Base-by-base conservation (phyloP, 495 filamentous ascomycete genomes). In the Penicillium canariense region DNA sequence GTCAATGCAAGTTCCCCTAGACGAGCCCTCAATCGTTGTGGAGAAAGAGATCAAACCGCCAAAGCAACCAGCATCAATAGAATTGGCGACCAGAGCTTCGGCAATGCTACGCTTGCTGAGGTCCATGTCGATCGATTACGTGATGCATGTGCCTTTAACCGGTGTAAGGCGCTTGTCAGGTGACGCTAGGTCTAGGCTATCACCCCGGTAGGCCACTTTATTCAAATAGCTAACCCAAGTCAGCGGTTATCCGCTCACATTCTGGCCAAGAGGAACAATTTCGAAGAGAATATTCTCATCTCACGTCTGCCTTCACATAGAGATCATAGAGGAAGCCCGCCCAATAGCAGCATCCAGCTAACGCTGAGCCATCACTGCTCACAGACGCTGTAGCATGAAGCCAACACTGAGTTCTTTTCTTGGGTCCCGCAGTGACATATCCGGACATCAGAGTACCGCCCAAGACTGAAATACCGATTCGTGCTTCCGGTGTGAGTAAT, bases 271-370 rank as follows among this genome's bases (percentile, higher is more conserved):
- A 53, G n/a, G 39, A 52, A 44, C 0, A 14, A 34, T 15, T 30
- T 18, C 6, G 44, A 28, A 18, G 4, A n/a, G 15, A 34, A 10
- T 35, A 14, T 20, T 45, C 50, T 53, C 23, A 53, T 39, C 27
- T 35, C 11, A 30, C 15, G 15, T 53, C 35, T 1, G 40, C 50
- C 5, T 9, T n/a, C 14, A 53, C 18, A 36, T 35, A 46, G 23
- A 46, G n/a, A 15, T 26, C 32, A 17, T 53, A 53, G 3, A 53
- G 8, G 14, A 22, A 53, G n/a, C 45, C 50, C 4, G 50, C 50
- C 50, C 50, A 53, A 20, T 53, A 53, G 28, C 50, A 53, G 22
- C 35, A 53, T 36, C 50, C 50, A 1, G 50, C 50, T 17, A n/a
- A 30, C 5, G 50, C 14, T 5, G 39, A 25, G 2, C 50, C 50